Conservation (phyloP, 2,329 filamentous ascomycete genomes). For the Sarocladium kiliense region DNA sequence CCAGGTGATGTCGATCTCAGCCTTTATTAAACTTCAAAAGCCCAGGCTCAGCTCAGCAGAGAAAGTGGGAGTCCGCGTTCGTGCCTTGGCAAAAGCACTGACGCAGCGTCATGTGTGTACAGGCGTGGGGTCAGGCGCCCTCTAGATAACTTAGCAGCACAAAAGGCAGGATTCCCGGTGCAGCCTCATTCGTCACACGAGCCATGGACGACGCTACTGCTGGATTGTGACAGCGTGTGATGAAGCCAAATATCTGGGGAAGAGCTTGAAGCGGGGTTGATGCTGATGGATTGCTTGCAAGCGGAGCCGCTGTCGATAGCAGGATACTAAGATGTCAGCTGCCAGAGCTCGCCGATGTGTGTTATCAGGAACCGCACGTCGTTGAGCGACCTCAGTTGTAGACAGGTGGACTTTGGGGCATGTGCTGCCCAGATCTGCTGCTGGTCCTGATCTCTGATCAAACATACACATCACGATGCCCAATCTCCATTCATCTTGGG, state of each 20-base stretch:
- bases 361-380: not conserved
- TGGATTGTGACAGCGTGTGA: not conserved
- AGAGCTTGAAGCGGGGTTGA: not conserved
- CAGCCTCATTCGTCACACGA: not conserved
- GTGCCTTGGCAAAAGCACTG: not conserved
- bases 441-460: not conserved
- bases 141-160: not conserved
- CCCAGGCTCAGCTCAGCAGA: too few relatives aligned
- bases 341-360: not conserved
- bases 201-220: not conserved
- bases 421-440: not conserved
- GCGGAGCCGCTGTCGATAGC: not conserved
- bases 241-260: conserved; percentile 1
- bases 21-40: too few relatives aligned
- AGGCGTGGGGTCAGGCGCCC: not conserved
- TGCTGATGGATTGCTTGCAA: not conserved
- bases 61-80: not conserved
- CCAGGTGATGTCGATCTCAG: too few relatives aligned
- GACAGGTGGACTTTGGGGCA: too few relatives aligned
- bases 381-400: not conserved
- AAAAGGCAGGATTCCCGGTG: not conserved
- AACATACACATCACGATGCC: not conserved
- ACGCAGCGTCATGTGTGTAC: not conserved
- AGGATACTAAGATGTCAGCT: not conserved
- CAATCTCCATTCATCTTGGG: too few relatives aligned